Evolutionary conservation across 192 early-diverging fungal genomes (phyloP).

Genomic region (Entomortierella lignicola): DNA sequence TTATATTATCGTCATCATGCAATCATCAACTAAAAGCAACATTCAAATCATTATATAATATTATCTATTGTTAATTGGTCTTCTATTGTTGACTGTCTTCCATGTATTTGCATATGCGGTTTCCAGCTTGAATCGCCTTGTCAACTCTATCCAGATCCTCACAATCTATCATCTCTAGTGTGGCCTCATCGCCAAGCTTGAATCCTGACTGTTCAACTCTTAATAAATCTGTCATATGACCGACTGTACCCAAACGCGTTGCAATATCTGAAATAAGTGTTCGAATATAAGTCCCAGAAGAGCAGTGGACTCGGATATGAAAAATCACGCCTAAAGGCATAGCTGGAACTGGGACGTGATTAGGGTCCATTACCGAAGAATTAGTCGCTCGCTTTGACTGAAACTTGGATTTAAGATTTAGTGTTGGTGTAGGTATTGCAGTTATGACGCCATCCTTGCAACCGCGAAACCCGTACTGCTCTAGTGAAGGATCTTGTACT

Average conservation of each 20-base stretch:
- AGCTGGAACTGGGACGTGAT: slow-evolving; percentile 29
- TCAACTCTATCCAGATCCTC: slow-evolving; percentile 35
- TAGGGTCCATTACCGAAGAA: background rate
- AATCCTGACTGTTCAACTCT: slow-evolving; percentile 69
- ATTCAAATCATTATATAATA: background rate
- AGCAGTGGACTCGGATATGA: slow-evolving; percentile 69
- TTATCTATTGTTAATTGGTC: background rate
- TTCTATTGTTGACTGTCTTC: background rate
- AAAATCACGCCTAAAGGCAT: slow-evolving; percentile 54
- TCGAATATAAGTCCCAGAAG: slow-evolving; percentile 80
- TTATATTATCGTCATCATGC: background rate
- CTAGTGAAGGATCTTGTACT: background rate
- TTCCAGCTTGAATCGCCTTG: slow-evolving; percentile 31
- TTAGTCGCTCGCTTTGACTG: slow-evolving; percentile 10
- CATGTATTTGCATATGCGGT: background rate
- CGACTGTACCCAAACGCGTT: slow-evolving; percentile 61
- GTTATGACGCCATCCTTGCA: background rate
- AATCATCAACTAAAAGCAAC: background rate
- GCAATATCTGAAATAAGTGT: slow-evolving; percentile 79
- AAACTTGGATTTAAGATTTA: background rate
- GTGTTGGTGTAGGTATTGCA: too few species aligned
- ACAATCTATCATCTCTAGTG: slow-evolving; percentile 51
- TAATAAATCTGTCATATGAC: slow-evolving; percentile 70
- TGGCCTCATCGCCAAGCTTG: slow-evolving; percentile 60
- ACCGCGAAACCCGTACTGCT: slow-evolving; percentile 1